phyloP scores from a whole-genome alignment of 2,329 filamentous ascomycete species.

The Colletotrichum sp. region DNA sequence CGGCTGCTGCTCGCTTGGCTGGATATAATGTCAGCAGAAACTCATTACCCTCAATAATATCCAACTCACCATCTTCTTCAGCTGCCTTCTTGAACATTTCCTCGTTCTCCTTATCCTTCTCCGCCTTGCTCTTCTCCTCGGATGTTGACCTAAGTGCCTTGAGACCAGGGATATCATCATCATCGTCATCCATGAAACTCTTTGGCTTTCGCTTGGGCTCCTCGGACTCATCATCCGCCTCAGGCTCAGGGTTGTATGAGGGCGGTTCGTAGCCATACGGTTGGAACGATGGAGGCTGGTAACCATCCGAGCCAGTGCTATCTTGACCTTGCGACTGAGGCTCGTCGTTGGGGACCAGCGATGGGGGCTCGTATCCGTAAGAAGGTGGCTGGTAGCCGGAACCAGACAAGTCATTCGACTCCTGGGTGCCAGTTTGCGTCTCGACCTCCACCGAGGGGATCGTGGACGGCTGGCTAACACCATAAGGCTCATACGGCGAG shows the following conservation, averaged over 20 bases:
- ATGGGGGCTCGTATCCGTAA: constrained; percentile 58
- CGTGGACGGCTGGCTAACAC: background rate
- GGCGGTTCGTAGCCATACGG: constrained; percentile 64
- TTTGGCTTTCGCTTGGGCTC: constrained; percentile 73
- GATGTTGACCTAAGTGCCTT: constrained; percentile 42
- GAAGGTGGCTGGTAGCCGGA: constrained; percentile 50
- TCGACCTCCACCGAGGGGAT: background rate
- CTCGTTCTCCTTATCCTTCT: constrained; percentile 79
- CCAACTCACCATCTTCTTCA: constrained; percentile 69
- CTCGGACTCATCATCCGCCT: constrained; percentile 53
- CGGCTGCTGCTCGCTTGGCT: constrained; percentile 66
- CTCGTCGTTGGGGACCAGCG: constrained; percentile 37
- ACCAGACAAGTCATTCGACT: constrained; percentile 21
- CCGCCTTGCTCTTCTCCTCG: constrained; percentile 65
- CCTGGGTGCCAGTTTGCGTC: background rate
- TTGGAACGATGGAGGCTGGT: constrained; percentile 68
- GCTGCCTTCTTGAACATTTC: constrained; percentile 87
- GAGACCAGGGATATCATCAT: constrained; percentile 66
- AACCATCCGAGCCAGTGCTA: constrained; percentile 47
- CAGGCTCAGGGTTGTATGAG: constrained; percentile 58
- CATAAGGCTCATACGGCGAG: constrained; percentile 23
- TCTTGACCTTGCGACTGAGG: constrained; percentile 27
- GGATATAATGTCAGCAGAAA: constrained; percentile 19
- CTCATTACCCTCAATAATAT: background rate
- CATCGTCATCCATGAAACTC: constrained; percentile 82